These are phyloP conservation scores for Colletotrichum gigasporum DNA, from an alignment of 2,329 filamentous ascomycete genomes.

Conservation along the genomic window DNA sequence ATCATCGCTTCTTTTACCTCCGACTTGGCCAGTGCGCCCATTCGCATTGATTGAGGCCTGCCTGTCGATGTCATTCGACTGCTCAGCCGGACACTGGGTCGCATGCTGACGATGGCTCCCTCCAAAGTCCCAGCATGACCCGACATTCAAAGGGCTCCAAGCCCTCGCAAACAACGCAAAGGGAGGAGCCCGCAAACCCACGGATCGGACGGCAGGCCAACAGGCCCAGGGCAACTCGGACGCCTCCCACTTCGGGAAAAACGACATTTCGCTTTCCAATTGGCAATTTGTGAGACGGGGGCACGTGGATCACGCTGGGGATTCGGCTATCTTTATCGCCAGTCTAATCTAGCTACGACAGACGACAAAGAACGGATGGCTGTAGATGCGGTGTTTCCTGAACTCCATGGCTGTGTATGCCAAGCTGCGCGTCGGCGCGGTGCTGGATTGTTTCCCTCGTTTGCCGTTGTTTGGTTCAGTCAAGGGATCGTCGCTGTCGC, in stretches of 20 bases:
- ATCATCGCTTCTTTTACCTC: slow-evolving; percentile 8
- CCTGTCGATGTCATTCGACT: slow-evolving; percentile 8
- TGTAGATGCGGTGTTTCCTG: not conserved
- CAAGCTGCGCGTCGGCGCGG: not conserved
- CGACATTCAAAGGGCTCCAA: slow-evolving; percentile 2
- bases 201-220: slow-evolving; percentile 32
- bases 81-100: not conserved
- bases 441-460: slow-evolving; percentile 1
- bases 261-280: slow-evolving; percentile 27
- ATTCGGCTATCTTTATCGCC: slow-evolving; percentile 30
- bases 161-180: slow-evolving; percentile 1
- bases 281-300: slow-evolving; percentile 18
- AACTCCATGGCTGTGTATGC: not conserved
- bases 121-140: slow-evolving; percentile 7
- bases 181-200: not conserved
- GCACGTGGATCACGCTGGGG: slow-evolving; percentile 28
- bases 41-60: slow-evolving; percentile 10
- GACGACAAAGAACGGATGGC: slow-evolving; percentile 11
- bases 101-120: not conserved
- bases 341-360: slow-evolving; percentile 23
- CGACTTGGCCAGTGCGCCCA: slow-evolving; percentile 12
- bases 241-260: slow-evolving; percentile 22
- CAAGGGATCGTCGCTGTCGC: slow-evolving; percentile 1
- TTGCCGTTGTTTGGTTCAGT: not conserved
- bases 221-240: slow-evolving; percentile 7